These are phyloP conservation scores for Amanita muscaria DNA, from an alignment of 768 basidiomycete species.

Conservation along the genomic window DNA sequence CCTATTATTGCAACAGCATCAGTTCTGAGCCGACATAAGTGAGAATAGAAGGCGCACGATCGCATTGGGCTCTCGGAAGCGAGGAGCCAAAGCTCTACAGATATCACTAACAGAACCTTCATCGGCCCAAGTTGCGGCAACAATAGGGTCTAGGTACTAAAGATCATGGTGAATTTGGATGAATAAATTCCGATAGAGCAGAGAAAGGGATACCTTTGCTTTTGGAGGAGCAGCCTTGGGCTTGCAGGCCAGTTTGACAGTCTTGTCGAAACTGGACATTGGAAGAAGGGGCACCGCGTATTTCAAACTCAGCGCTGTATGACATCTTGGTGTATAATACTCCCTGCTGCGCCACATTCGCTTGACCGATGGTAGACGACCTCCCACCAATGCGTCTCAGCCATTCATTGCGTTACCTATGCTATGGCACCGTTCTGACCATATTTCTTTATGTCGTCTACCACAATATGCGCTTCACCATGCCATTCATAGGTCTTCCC, in stretches of 20 bases:
- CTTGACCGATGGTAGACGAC: too few species aligned
- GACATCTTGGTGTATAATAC: not conserved
- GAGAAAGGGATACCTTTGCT: conserved; percentile 56
- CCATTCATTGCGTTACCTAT: conserved; percentile 20
- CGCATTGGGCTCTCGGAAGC: conserved; percentile 86
- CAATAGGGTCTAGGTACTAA: conserved; percentile 94
- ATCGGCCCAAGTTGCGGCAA: conserved; percentile 94
- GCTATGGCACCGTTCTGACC: conserved; percentile 21
- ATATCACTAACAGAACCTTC: conserved; percentile 92
- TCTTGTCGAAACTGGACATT: conserved; percentile 83
- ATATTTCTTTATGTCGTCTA: conserved; percentile 22
- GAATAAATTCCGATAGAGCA: conserved; percentile 8
- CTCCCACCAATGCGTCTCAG: conserved; percentile 7
- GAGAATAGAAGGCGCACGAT: conserved; percentile 47
- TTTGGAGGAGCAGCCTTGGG: conserved; percentile 95
- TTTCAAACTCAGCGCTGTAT: conserved; percentile 11
- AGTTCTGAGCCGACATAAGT: not conserved
- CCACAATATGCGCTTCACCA: conserved; percentile 11
- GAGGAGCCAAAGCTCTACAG: conserved; percentile 76
- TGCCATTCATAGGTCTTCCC: conserved; percentile 7
- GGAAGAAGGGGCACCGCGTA: not conserved
- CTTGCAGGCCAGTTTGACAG: conserved; percentile 94
- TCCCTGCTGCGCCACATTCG: not conserved
- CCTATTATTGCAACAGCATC: conserved; percentile 34
- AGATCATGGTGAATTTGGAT: too few species aligned